Evolutionary conservation across 2,329 filamentous ascomycete genomes (phyloP).

Genomic region (Nigrograna mackinnonii): DNA sequence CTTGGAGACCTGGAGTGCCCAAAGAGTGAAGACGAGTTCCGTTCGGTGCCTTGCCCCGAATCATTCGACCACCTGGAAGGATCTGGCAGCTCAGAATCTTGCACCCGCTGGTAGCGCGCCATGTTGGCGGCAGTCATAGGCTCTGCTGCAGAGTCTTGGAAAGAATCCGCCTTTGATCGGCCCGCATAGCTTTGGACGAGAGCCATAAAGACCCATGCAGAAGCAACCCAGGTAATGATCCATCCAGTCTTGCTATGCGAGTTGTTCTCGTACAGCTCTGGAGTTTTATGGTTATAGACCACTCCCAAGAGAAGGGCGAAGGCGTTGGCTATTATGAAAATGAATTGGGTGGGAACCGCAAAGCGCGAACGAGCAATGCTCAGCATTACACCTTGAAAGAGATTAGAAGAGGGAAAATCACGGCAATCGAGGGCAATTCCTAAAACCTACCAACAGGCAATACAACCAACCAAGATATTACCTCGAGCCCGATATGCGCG

Average conservation of each 20-base stretch:
- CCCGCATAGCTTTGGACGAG: slow-evolving; percentile 65
- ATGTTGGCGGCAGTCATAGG: slow-evolving; percentile 40
- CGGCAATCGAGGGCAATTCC: too few species aligned
- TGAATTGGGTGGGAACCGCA: slow-evolving; percentile 69
- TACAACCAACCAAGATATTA: slow-evolving; percentile 71
- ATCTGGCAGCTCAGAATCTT: slow-evolving; percentile 25
- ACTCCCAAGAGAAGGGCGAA: slow-evolving; percentile 44
- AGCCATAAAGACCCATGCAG: slow-evolving; percentile 70
- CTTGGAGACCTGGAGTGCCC: slow-evolving; percentile 67
- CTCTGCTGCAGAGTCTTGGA: slow-evolving; percentile 20
- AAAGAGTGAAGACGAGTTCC: slow-evolving; percentile 67
- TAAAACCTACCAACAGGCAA: slow-evolving; percentile 72
- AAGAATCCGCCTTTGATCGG: slow-evolving; percentile 37
- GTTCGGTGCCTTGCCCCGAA: slow-evolving; percentile 69
- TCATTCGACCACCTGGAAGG: slow-evolving; percentile 47
- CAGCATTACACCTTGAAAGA: slow-evolving; percentile 73
- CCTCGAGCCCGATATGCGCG: slow-evolving; percentile 72
- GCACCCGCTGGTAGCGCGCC: slow-evolving; percentile 43
- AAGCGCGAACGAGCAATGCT: slow-evolving; percentile 79
- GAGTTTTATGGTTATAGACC: slow-evolving; percentile 76
- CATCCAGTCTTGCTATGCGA: slow-evolving; percentile 89
- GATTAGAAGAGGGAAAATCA: slow-evolving; percentile 7
- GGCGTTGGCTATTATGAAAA: slow-evolving; percentile 48
- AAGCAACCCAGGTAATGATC: slow-evolving; percentile 74
- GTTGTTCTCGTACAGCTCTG: slow-evolving; percentile 85